phyloP scores from a whole-genome alignment of 192 early-diverging fungal species.

The Coemansia reversa region DNA sequence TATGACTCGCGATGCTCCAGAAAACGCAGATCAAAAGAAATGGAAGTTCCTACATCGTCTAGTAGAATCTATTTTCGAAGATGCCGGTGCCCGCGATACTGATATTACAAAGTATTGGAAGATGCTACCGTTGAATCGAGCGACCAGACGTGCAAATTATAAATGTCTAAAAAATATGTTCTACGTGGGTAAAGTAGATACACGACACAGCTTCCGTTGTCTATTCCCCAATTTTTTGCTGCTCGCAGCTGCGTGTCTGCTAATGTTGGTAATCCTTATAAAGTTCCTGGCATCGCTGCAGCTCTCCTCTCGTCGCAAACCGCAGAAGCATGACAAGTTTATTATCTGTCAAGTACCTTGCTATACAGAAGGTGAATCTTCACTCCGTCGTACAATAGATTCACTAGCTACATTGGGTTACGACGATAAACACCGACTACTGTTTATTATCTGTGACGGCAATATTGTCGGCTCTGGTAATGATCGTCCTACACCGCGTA shows the following conservation, averaged over 20 bases:
- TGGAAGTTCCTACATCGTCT: constrained; percentile 60
- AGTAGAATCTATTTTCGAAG: constrained; percentile 62
- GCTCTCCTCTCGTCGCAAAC: constrained; percentile 66
- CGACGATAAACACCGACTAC: constrained; percentile 83
- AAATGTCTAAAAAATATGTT: constrained; percentile 81
- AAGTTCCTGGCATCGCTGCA: constrained; percentile 81
- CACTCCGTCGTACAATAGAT: constrained; percentile 80
- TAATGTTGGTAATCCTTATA: constrained; percentile 76
- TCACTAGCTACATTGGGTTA: constrained; percentile 73
- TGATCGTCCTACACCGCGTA: constrained; percentile 87
- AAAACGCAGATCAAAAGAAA: constrained; percentile 46
- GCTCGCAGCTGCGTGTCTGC: constrained; percentile 69
- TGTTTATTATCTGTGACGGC: constrained; percentile 87
- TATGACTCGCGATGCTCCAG: constrained; percentile 49
- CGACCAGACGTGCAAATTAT: constrained; percentile 44
- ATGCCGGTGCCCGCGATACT: constrained; percentile 53
- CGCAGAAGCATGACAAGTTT: constrained; percentile 93
- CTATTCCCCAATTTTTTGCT: constrained; percentile 84
- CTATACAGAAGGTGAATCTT: constrained; percentile 90
- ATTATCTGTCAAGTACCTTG: constrained; percentile 94
- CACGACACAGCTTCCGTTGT: constrained; percentile 73
- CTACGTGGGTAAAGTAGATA: constrained; percentile 80
- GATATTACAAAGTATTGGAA: constrained; percentile 61
- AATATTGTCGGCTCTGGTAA: constrained; percentile 94
- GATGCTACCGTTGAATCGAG: constrained; percentile 33